Conservation (phyloP, 352 stramenopile genomes). For the Pythium brachiatum region DNA sequence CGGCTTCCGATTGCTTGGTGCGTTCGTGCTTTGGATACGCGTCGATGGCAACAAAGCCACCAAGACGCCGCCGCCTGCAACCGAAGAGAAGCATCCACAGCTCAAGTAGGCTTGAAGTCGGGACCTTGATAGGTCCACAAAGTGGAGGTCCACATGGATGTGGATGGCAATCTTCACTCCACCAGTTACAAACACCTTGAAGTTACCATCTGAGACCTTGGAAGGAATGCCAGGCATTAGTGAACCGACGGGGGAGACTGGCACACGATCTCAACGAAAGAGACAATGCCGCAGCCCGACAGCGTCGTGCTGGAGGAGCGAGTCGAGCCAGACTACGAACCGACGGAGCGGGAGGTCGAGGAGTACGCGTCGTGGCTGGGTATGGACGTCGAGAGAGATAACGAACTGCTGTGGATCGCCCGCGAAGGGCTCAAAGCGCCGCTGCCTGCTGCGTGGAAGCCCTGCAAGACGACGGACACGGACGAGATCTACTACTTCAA, state of each 20-base stretch:
- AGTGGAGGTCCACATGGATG: conserved; percentile 4
- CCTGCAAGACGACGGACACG: conserved; percentile 94
- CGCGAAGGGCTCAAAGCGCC: conserved; percentile 92
- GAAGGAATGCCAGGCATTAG: too few relatives aligned
- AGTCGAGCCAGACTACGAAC: conserved; percentile 95
- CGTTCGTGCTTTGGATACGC: conserved; percentile 18
- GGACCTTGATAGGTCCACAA: not conserved
- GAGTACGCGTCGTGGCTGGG: conserved; percentile 96
- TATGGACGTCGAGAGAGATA: conserved; percentile 91
- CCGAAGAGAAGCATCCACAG: not conserved
- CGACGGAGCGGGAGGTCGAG: conserved; percentile 87
- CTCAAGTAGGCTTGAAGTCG: not conserved
- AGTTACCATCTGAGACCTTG: too few relatives aligned
- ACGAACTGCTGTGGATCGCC: conserved; percentile 93
- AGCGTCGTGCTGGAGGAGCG: conserved; percentile 93
- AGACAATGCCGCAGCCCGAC: conserved; percentile 47
- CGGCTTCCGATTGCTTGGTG: conserved; percentile 16
- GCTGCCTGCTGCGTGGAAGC: conserved; percentile 94
- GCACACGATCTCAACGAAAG: too few relatives aligned
- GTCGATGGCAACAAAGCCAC: conserved; percentile 6
- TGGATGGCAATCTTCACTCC: not conserved
- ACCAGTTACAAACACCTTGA: too few relatives aligned
- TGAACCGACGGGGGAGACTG: too few relatives aligned
- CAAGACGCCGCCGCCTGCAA: not conserved
- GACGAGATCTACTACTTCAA: conserved; percentile 98